Base-by-base conservation (phyloP, 2,329 filamentous ascomycete species). In the Fonsecaea pedrosoi region DNA sequence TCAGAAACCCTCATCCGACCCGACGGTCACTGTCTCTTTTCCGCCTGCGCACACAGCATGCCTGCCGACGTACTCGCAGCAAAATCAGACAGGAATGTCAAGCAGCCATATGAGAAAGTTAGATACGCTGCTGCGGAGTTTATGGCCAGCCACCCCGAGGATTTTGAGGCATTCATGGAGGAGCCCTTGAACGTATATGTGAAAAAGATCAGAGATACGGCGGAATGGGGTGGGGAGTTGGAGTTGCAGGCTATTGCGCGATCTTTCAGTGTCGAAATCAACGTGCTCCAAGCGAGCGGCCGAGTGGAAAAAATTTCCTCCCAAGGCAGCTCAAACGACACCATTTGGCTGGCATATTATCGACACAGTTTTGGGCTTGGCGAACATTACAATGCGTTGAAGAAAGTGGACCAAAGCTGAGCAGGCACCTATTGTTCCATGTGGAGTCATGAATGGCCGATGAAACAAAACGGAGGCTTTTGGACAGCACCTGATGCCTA, bases 331-430 rank as follows among this genome's bases (percentile, higher is more conserved):
- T 37, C 34, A 34, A 72, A 15, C 76, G 78, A 78, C 3, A 79
- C 78, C 18, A 85, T 96, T 59, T 98, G 95, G 94, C 78, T 99
- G 78, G 94, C 93, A 40, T 99, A 98, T 79, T 98, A 98, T 79
- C 86, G 91, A 74, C 93, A 97, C 81, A 92, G 92, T 57, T 98
- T 96, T 78, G 94, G 94, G 1, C 82, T 99, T 58, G 95, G 95
- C 12, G 95, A 98, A 82, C 95, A 99, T 80, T 99, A 99, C 80
- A 99, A 99, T 77, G 96, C 94, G 61, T 79, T 99, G 76, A 86
- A 82, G 74, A 76, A 68, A 60, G 45, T 54, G 12, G 57, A 62
- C n/a, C 35, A 67, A 42, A 53, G 40, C 18, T 66, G 60, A 65
- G 18, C 35, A 35, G 34, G 25, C 15, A 57, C 35, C 40, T 21